phyloP scores from a whole-genome alignment of 2,329 filamentous ascomycete genomes.

The Pezicula neosporulosa region DNA sequence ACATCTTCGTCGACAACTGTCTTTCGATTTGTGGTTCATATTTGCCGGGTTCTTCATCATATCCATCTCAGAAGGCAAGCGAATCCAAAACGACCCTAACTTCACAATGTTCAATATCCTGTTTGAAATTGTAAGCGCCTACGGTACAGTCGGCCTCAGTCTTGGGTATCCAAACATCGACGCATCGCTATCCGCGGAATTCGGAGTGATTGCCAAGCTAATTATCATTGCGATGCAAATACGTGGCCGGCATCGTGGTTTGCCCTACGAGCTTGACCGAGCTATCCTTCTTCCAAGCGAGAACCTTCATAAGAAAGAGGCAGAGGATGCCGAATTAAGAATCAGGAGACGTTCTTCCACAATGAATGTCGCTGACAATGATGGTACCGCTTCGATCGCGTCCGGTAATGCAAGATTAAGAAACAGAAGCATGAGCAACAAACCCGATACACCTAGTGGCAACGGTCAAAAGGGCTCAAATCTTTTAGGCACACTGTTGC shows the following conservation, averaged over 20 bases:
- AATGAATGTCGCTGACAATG: background rate
- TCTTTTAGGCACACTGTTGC: slow-evolving; percentile 23
- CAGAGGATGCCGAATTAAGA: slow-evolving; percentile 32
- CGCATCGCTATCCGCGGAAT: slow-evolving; percentile 79
- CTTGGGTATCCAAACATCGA: slow-evolving; percentile 76
- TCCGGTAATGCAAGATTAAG: slow-evolving; percentile 5
- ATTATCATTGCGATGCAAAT: slow-evolving; percentile 68
- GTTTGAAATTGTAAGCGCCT: slow-evolving; percentile 87
- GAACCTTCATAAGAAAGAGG: slow-evolving; percentile 57
- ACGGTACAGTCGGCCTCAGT: slow-evolving; percentile 90
- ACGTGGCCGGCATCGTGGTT: slow-evolving; percentile 64
- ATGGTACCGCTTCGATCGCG: background rate
- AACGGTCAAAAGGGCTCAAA: slow-evolving; percentile 9
- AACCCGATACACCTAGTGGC: too few relatives aligned
- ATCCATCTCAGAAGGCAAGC: slow-evolving; percentile 76
- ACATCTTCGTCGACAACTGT: slow-evolving; percentile 88
- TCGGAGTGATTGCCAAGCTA: slow-evolving; percentile 61
- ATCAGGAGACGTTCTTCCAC: slow-evolving; percentile 4
- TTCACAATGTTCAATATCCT: slow-evolving; percentile 69
- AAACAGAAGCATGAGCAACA: slow-evolving; percentile 8
- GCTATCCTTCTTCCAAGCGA: slow-evolving; percentile 68
- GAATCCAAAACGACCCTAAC: slow-evolving; percentile 57
- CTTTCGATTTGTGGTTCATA: slow-evolving; percentile 97
- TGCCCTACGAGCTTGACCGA: slow-evolving; percentile 66
- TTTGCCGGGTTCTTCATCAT: slow-evolving; percentile 93